phyloP scores from a whole-genome alignment of 2,329 filamentous ascomycete species.

The Stromatinia cepivora region DNA sequence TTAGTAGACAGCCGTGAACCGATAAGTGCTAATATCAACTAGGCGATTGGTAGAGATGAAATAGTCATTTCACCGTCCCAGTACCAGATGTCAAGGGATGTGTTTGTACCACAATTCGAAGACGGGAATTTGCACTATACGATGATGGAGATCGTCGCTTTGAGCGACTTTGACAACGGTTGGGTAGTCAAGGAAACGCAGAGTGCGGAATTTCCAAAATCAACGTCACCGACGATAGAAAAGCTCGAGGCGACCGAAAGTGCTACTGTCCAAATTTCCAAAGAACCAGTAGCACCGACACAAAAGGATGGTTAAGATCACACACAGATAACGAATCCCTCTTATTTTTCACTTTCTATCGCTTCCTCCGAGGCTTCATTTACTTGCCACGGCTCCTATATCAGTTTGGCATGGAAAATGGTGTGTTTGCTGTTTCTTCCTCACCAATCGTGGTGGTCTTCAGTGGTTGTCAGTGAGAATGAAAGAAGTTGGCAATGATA shows the following conservation, averaged over 20 bases:
- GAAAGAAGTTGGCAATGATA: neutral
- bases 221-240: conserved; percentile 31
- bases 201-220: conserved; percentile 29
- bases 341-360: neutral
- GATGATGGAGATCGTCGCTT: conserved; percentile 48
- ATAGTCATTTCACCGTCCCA: neutral
- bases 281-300: neutral
- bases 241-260: conserved; percentile 30
- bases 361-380: neutral
- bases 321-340: no score
- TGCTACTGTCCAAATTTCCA: conserved; percentile 3
- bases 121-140: conserved; percentile 51
- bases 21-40: conserved; percentile 22
- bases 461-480: neutral
- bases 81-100: conserved; percentile 44
- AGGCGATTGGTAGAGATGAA: conserved; percentile 53
- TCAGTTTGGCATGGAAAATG: neutral
- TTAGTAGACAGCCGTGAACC: conserved; percentile 23
- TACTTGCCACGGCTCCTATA: neutral
- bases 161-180: conserved; percentile 36
- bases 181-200: conserved; percentile 37
- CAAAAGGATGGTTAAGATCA: neutral
- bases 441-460: neutral
- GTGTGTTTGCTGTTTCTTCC: neutral
- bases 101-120: conserved; percentile 49